Evolutionary conservation across 2,329 filamentous ascomycete genomes (phyloP).

Genomic region (Sporothrix brunneoviolacea): DNA sequence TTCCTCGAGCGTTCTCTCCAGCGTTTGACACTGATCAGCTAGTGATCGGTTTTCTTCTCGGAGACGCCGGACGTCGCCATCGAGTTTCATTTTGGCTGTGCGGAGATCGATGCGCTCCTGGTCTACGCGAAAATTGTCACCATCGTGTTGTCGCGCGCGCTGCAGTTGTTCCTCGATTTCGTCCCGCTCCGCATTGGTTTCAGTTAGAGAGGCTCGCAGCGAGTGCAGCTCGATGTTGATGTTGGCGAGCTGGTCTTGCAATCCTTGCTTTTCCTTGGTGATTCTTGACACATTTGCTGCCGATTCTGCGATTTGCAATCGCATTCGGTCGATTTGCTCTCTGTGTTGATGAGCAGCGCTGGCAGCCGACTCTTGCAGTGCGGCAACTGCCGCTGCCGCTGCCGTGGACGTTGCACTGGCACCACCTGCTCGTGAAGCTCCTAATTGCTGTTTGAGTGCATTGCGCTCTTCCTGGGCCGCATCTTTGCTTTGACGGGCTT

Average conservation of each 20-base stretch:
- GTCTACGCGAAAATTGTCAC: constrained; percentile 55
- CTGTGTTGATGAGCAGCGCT: constrained; percentile 27
- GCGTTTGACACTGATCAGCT: constrained; percentile 46
- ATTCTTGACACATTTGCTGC: constrained; percentile 45
- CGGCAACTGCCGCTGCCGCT: constrained; percentile 15
- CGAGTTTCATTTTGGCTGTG: constrained; percentile 60
- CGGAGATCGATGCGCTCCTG: constrained; percentile 64
- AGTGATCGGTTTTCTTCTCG: constrained; percentile 57
- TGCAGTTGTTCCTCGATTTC: constrained; percentile 57
- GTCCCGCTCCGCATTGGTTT: constrained; percentile 58
- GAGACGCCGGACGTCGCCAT: constrained; percentile 58
- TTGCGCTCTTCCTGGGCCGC: constrained; percentile 40
- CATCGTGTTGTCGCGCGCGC: constrained; percentile 46
- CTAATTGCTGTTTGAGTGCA: constrained; percentile 38
- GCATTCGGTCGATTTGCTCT: constrained; percentile 45
- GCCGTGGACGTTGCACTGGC: constrained; percentile 2
- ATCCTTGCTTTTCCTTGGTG: constrained; percentile 51
- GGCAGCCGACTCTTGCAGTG: constrained; percentile 21
- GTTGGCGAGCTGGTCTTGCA: constrained; percentile 57
- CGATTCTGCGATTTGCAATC: constrained; percentile 51
- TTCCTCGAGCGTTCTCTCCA: constrained; percentile 58
- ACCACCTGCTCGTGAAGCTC: constrained; percentile 21
- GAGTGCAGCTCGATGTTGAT: constrained; percentile 55
- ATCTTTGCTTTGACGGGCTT: constrained; percentile 42
- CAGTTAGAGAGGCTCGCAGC: constrained; percentile 48